phyloP scores from a whole-genome alignment of 1,284 basidiomycete species.

The Marasmius sp. region DNA sequence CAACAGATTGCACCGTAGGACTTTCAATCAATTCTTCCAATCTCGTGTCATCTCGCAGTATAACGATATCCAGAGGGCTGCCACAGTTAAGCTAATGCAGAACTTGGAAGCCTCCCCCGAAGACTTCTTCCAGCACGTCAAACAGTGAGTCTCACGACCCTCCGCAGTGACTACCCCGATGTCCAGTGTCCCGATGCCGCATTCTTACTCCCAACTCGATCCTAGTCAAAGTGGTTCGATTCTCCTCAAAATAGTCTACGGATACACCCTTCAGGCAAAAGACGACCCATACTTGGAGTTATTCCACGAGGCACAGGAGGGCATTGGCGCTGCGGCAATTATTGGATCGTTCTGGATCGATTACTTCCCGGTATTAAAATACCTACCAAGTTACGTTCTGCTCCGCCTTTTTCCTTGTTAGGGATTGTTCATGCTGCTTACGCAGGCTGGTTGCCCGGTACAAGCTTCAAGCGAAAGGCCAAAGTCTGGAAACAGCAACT shows the following conservation, averaged over 20 bases:
- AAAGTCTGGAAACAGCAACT: no score
- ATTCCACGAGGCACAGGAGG: background rate
- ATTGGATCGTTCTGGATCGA: background rate
- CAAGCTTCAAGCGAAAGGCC: no score
- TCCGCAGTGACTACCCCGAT: no score
- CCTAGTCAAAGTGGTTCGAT: background rate
- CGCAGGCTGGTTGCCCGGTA: background rate
- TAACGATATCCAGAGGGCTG: background rate
- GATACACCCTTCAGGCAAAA: background rate
- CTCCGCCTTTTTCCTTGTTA: no score
- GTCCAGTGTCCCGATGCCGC: no score
- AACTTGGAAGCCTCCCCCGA: background rate
- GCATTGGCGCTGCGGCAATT: background rate
- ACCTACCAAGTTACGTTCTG: background rate
- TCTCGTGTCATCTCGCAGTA: background rate
- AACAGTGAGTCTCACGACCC: background rate
- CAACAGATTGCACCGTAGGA: background rate
- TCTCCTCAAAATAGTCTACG: background rate
- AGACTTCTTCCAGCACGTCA: background rate
- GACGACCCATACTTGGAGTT: background rate
- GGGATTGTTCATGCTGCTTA: background rate
- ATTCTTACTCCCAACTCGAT: background rate
- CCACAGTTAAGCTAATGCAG: background rate
- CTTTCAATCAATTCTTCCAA: conserved; percentile 1
- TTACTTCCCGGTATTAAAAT: background rate